Evolutionary conservation across 208 protist species (phyloP), one percentile per base, ranked within the genome.

Genomic region (Wallacemonas rigidus): DNA sequence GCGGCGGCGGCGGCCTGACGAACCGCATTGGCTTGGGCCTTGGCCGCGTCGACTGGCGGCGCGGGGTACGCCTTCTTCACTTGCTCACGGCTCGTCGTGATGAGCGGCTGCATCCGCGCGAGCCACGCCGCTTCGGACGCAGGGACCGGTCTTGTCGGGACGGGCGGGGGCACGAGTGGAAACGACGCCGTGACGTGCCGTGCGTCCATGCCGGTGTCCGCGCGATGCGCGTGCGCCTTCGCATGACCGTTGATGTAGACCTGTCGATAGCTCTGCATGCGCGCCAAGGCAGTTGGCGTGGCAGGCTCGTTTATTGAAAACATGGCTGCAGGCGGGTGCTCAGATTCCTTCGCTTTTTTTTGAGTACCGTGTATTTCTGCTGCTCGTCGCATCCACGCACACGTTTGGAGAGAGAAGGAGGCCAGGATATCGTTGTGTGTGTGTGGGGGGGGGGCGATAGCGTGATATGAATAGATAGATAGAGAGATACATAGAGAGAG

Each of bases 21-120:
- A 5, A 57, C 48, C 3, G 67, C 50, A 11, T 53, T 51, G 55
- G 71, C 57, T 61, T 48, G 55, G 11, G 69, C 69, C 45, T 68
- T 74, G 48, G 69, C 68, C 38, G 69, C 43, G 9, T 72, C 41
- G 41, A 71, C 62, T 2, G 83, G 83, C 8, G 81, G 80, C 2
- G 71, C 70, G 1, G 74, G 77, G 67, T 92, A 92, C 15, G 58
- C 74, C 54, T 78, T 67, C 67, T 69, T 57, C 7, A 82, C 84
- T 11, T 74, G 76, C 11, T 92, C 83, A 11, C 26, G 0, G 26
- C 76, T 71, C 6, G 70, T 73, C 56, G 83, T 74, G 64, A 77
- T 76, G 41, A 82, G 72, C 7, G 80, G 62, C 17, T 88, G 67
- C n/a, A 82, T 79, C 5, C 68, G 68, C 45, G 51, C 43, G 2